Base-by-base conservation (phyloP, 2,329 filamentous ascomycete genomes). In the Alternaria brassicicola region DNA sequence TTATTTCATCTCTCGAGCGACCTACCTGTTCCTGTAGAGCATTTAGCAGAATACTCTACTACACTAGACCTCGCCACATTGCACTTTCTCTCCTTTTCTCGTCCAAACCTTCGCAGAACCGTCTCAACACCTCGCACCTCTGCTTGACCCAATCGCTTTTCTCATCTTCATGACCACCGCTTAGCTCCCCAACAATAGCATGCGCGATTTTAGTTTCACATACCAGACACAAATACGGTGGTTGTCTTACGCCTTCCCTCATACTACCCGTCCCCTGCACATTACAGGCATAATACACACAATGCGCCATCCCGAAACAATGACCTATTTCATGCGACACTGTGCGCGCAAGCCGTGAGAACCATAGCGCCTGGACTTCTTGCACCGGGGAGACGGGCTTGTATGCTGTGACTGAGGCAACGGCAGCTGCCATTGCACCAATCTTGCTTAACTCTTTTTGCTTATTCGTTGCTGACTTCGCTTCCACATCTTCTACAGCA, bases 291-390 rank as follows among this genome's bases (percentile, higher is more conserved):
- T 86, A 88, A 65, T 86, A 89, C 0, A 84, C 77, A 68, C 89
- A 91, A 69, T 91, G 88, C 7, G 75, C 88, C 13, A 91, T 59
- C 1, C 85, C 86, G 35, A 91, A 82, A 67, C 88, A 91, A 70
- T 90, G 89, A 0, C 87, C 86, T 0, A 91, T 74, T 67, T 91
- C 88, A 68, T 91, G 89, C 2, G 82, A 81, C 1, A 83, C 84
- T 0, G 88, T 74, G 6, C 67, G 48, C 83, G 83, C 51, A 80
- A 86, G 2, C 86, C 72, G 10, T 84, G 80, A 9, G 13, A 90
- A 81, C 86, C 87, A 90, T 2, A 88, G 68, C 0, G 75, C 80
- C 0, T 72, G 66, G 0, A 78, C 57, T 1, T 75, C 72, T 1
- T 72, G 50, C 10, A 25, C 31, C 15, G 60, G 59, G 13, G 52